Conservation (phyloP, 2,329 filamentous ascomycete species). For the Laburnicola sp. region DNA sequence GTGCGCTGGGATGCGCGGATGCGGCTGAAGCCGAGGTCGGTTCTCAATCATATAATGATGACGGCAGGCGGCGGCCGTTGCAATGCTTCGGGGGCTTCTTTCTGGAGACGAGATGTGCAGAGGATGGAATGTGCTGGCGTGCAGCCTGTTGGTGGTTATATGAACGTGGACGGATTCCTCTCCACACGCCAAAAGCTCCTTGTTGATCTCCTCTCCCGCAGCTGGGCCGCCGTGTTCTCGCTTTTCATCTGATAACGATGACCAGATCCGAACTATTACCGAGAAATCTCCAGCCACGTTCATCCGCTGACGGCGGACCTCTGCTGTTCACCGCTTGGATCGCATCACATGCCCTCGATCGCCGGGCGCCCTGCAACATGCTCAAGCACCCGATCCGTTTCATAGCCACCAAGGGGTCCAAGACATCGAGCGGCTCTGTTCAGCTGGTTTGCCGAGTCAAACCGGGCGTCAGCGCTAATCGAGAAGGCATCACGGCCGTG, state of each 20-base stretch:
- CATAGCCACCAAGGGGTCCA: constrained; percentile 29
- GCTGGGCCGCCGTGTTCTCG: constrained; percentile 1
- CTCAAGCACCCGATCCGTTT: constrained; percentile 32
- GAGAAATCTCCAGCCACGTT: constrained; percentile 1
- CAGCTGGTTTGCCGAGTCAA: constrained; percentile 69
- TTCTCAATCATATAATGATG: not conserved
- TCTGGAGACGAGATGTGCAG: not conserved
- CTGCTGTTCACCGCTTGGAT: not conserved
- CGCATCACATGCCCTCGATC: constrained; percentile 5
- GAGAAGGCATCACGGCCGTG: constrained; percentile 63
- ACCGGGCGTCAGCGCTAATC: constrained; percentile 63
- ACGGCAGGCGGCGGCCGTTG: constrained; percentile 4
- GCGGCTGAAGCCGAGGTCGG: constrained; percentile 3
- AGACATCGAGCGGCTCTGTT: constrained; percentile 41
- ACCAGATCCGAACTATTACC: not conserved
- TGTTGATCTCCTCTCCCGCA: not conserved
- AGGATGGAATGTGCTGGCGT: not conserved
- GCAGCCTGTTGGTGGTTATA: not conserved
- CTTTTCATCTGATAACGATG: constrained; percentile 5
- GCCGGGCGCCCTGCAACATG: constrained; percentile 13
- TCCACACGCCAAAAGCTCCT: not conserved
- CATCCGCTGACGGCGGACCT: not conserved
- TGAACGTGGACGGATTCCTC: not conserved
- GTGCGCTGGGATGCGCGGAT: constrained; percentile 1
- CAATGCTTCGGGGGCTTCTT: not conserved